Conservation (phyloP, 805 yeast genomes). For the Danielia reshetovae region DNA sequence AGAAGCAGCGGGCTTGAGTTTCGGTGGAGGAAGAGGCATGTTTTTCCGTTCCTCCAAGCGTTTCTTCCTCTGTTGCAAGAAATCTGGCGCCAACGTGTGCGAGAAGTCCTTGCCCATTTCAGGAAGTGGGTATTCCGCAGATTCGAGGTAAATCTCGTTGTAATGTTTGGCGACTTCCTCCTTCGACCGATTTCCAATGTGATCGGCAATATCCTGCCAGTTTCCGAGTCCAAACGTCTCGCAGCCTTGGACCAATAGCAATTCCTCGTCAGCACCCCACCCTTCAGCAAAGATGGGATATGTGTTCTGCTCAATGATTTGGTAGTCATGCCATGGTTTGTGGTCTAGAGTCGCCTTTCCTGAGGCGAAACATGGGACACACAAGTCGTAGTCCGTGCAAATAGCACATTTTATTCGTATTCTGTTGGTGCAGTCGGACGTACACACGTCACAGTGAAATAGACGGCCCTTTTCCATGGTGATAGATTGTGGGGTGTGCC, state of each 20-base stretch:
- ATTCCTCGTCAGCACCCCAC: constrained; percentile 99
- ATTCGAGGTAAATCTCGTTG: constrained; percentile 61
- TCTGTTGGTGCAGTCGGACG: constrained; percentile 92
- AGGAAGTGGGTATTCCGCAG: constrained; percentile 82
- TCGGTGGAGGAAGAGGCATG: constrained; percentile 75
- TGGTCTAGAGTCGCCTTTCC: constrained; percentile 81
- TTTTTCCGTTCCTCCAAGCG: constrained; percentile 72
- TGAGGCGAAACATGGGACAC: constrained; percentile 93
- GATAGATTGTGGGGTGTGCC: not conserved
- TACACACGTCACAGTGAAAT: constrained; percentile 92
- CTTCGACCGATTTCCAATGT: constrained; percentile 85
- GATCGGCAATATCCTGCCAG: constrained; percentile 98
- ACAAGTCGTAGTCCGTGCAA: constrained; percentile 91
- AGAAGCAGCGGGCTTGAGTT: constrained; percentile 84
- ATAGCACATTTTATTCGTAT: constrained; percentile 89
- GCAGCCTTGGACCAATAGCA: constrained; percentile 82
- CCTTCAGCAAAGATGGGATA: constrained; percentile 85
- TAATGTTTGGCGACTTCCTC: constrained; percentile 91
- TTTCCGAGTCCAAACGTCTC: constrained; percentile 91
- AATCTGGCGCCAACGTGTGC: constrained; percentile 60
- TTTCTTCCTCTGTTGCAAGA: constrained; percentile 59
- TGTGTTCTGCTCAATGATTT: constrained; percentile 88
- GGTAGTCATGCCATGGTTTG: constrained; percentile 91
- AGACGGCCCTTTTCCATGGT: constrained; percentile 38
- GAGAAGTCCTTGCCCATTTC: constrained; percentile 69